Percentiles rank a stretch among this genome's conserved stretches.
phyloP scores from a whole-genome alignment of 768 basidiomycete genomes.

The Tricholoma matsutake region DNA sequence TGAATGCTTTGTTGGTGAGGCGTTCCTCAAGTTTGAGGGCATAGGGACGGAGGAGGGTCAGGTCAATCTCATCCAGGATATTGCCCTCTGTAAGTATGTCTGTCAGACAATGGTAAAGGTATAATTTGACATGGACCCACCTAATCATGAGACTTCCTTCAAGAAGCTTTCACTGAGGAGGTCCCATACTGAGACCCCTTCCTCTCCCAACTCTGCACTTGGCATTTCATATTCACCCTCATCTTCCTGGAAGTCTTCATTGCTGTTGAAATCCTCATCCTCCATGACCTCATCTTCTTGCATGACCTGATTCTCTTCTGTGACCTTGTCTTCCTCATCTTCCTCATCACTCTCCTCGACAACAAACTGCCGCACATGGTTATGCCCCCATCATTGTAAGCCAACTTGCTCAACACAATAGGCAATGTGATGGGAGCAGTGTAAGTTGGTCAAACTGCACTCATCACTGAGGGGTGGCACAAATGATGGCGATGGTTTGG shows the following conservation, averaged over 20 bases:
- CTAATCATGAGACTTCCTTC: slow-evolving; percentile 1
- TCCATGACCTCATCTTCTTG: not conserved
- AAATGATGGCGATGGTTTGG: not conserved
- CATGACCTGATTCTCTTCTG: not conserved
- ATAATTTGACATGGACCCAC: slow-evolving; percentile 2
- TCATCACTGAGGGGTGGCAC: not conserved
- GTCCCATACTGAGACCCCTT: slow-evolving; percentile 2
- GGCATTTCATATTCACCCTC: not conserved
- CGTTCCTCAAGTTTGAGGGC: slow-evolving; percentile 18
- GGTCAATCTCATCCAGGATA: no score
- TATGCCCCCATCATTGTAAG: not conserved
- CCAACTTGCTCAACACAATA: not conserved
- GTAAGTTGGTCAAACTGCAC: not conserved
- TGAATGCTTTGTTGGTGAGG: slow-evolving; percentile 23
- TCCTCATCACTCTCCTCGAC: not conserved
- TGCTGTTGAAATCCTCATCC: not conserved
- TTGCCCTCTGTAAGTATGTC: no score
- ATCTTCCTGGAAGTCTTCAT: no score
- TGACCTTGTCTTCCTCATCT: not conserved
- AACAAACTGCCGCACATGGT: not conserved
- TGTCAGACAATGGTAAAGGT: no score
- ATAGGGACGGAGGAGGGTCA: no score
- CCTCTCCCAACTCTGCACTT: not conserved
- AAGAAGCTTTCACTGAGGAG: slow-evolving; percentile 1
- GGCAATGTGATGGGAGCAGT: not conserved